Percentiles rank a stretch among this genome's conserved stretches.
Conservation (phyloP, 1,139 yeast genomes). For the Pneumocystis oryctolagi region DNA sequence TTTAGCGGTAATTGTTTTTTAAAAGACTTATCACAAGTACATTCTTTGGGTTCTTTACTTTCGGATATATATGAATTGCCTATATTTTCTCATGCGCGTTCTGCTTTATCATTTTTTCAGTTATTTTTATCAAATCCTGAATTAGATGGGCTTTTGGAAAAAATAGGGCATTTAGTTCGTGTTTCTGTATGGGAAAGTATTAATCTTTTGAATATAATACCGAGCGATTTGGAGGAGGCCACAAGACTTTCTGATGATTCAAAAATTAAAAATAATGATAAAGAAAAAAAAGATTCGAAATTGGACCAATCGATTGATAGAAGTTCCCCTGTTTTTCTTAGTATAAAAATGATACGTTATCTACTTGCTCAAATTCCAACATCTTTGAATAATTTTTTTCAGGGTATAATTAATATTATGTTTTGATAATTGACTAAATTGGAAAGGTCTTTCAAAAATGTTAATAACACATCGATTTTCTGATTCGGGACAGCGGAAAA, state of each 20-base stretch:
- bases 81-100: constrained; percentile 14
- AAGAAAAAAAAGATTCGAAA: constrained; percentile 16
- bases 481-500: constrained; percentile 17
- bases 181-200: constrained; percentile 17
- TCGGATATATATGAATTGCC: constrained; percentile 14
- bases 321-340: constrained; percentile 17
- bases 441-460: constrained; percentile 15
- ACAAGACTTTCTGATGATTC: constrained; percentile 12
- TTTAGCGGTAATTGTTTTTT: constrained; percentile 11
- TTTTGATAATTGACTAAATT: neutral
- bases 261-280: constrained; percentile 18
- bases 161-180: constrained; percentile 14
- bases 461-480: constrained; percentile 18
- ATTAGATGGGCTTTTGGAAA: constrained; percentile 8
- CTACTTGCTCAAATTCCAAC: constrained; percentile 20
- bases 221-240: constrained; percentile 16
- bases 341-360: constrained; percentile 21
- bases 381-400: constrained; percentile 20
- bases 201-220: constrained; percentile 10
- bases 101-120: constrained; percentile 12
- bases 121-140: constrained; percentile 12
- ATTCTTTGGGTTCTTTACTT: constrained; percentile 12
- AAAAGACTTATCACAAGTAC: constrained; percentile 12
- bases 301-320: constrained; percentile 18
- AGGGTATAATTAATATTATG: constrained; percentile 14